Evolutionary conservation across 2,329 filamentous ascomycete species (phyloP), one percentile per base, ranked within the genome.

Genomic region (Trichoderma breve): DNA sequence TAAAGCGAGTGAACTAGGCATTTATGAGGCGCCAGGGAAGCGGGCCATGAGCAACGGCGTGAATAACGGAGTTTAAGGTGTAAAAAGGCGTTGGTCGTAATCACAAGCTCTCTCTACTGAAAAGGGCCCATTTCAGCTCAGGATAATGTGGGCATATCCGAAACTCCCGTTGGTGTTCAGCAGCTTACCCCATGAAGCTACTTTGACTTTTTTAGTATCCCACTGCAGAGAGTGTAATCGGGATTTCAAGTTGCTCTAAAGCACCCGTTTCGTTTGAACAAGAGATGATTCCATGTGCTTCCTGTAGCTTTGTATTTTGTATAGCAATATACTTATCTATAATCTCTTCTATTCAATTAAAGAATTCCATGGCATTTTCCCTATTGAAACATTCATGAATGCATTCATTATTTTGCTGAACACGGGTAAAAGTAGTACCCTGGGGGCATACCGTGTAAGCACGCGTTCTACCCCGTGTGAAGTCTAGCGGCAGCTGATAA

Each of bases 1-100:
- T 58, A 85, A 86, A 77, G 86, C 77, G 0, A 67, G 80, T 0
- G 82, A 83, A 73, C 12, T 58, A 8, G 64, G 64, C 9, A 67
- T 67, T 6, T 67, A 67, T 32, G 32, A 67, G 26, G n/a, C 64
- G 21, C 64, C 64, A 2, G 53, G 24, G 18, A 30, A 26, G 11
- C 4, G 30, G n/a, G 12, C 5, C 1, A 21, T 18, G 12, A 58
- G 32, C 5, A 67, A 58, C 12, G 53, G 53, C 3, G 34, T 43
- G 8, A 11, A 43, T 2, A 30, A 67, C 15, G 64, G 11, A 39
- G 53, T 30, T 3, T 58, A 58, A 39, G 4, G 2, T 15, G 32
- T 9, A 6, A 12, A 14, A 15, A 26, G 32, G 3, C 3, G 8
- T 2, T 24, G 0, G 18, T 8, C 1, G 8, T n/a, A 18, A 21